A percentile compares a stretch with the other conserved stretches of the same genome.
Conservation (phyloP, 2,329 filamentous ascomycete genomes). For the Penicillium frequentans region DNA sequence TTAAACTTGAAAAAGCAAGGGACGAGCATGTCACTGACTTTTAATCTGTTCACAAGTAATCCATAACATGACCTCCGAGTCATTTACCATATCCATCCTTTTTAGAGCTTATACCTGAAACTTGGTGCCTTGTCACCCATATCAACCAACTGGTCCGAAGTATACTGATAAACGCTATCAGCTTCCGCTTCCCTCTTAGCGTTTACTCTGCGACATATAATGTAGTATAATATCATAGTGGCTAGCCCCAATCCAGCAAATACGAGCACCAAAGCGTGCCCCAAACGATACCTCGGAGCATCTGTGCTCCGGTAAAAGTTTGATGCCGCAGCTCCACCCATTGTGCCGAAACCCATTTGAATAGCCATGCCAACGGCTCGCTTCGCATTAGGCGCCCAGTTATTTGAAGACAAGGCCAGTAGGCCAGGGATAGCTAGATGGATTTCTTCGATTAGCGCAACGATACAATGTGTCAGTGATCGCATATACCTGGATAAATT, state of each 20-base stretch:
- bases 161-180: conserved; percentile 1
- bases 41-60: neutral
- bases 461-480: neutral
- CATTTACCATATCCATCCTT: neutral
- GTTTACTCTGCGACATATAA: conserved; percentile 10
- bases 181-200: neutral
- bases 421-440: conserved; percentile 5
- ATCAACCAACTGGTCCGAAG: conserved; percentile 5
- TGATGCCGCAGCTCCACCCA: conserved; percentile 10
- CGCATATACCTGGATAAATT: conserved; percentile 4
- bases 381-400: conserved; percentile 6
- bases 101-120: conserved; percentile 6
- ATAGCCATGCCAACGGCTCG: conserved; percentile 8
- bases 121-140: conserved; percentile 14
- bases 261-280: conserved; percentile 9
- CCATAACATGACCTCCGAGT: neutral
- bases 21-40: neutral
- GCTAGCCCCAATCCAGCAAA: conserved; percentile 7
- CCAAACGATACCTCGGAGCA: conserved; percentile 12
- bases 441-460: neutral
- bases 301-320: conserved; percentile 15
- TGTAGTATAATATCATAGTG: conserved; percentile 7
- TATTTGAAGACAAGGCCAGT: conserved; percentile 5
- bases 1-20: neutral
- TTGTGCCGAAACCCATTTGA: conserved; percentile 8